Evolutionary conservation across 2,329 filamentous ascomycete genomes (phyloP), one percentile per base, ranked within the genome.

Genomic region (Pseudogymnoascus sp.): DNA sequence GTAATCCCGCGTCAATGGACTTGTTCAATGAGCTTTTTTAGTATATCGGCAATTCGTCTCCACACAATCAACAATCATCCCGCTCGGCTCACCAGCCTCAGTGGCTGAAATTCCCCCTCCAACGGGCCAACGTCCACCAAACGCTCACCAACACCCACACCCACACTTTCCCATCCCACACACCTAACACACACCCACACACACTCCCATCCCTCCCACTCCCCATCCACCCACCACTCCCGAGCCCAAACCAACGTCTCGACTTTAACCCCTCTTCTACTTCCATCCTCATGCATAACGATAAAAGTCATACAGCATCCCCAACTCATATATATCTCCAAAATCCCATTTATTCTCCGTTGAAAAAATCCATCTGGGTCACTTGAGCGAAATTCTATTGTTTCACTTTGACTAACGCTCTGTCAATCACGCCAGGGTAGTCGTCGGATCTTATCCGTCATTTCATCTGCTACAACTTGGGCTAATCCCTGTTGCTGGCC

Each of bases 11-110:
- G 50, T 22, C 11, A 56, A 56, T 56, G 50, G 10, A 28, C 26
- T 19, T 28, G 19, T 46, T 33, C 26, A 16, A 33, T 56, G 50
- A 56, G n/a, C 50, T 56, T 56, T 56, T 56, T 56, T 56, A 33
- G 50, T 56, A 19, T 56, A 56, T 56, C 50, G 50, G 50, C 50
- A 56, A 56, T 56, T 56, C 50, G 50, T 56, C 50, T 19, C 50
- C 43, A 50, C 43, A 46, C 41, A 46, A 22, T 41, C 12, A n/a
- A 41, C 41, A 46, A 19, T 53, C 14, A 31, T 53, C 46, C 26
- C 46, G 50, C 28, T 26, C 33, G 50, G 28, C n/a, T 56, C 50
- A 56, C 28, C 50, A 56, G 50, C 50, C 50, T 33, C 50, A 56
- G 50, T 56, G 50, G 50, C 50, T 56, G 50, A 56, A 56, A 33